Conservation (phyloP, 345 rosid species). For the Populus simonii region DNA sequence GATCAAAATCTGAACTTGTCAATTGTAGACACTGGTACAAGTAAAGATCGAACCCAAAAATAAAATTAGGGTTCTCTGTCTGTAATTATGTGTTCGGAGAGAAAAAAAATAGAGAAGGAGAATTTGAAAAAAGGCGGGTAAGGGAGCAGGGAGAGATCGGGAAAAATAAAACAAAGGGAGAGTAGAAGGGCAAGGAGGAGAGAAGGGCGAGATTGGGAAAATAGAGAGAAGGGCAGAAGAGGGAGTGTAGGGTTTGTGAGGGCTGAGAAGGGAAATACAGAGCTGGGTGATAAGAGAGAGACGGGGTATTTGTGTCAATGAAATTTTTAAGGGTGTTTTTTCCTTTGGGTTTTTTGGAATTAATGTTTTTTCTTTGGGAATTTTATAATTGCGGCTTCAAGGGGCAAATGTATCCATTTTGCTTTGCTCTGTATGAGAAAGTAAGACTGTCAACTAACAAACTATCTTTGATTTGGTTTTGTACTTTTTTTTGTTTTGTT, state of each 20-base stretch:
- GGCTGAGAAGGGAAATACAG: constrained; percentile 24
- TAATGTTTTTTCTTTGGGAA: not conserved
- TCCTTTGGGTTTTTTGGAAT: constrained; percentile 5
- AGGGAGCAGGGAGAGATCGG: constrained; percentile 27
- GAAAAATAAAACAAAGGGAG: not conserved
- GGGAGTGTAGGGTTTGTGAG: constrained; percentile 14
- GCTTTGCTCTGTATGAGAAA: too few species aligned
- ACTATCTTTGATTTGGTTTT: too few species aligned
- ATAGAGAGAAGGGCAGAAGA: constrained; percentile 26
- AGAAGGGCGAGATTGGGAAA: constrained; percentile 20
- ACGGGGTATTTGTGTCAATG: constrained; percentile 17
- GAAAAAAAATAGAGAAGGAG: not conserved
- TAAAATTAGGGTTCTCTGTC: not conserved
- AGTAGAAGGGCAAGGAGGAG: not conserved
- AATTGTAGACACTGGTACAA: not conserved
- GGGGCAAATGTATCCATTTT: too few species aligned
- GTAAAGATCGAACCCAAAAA: constrained; percentile 5
- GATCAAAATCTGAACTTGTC: not conserved
- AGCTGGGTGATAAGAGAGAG: not conserved
- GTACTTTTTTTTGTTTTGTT: too few species aligned
- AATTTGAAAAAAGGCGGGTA: constrained; percentile 30
- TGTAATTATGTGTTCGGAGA: not conserved
- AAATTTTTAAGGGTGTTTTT: not conserved
- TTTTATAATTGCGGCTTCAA: not conserved
- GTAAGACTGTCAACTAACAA: too few species aligned